Conservation (phyloP, 2,329 filamentous ascomycete species). For the Sporothrix curviconia region DNA sequence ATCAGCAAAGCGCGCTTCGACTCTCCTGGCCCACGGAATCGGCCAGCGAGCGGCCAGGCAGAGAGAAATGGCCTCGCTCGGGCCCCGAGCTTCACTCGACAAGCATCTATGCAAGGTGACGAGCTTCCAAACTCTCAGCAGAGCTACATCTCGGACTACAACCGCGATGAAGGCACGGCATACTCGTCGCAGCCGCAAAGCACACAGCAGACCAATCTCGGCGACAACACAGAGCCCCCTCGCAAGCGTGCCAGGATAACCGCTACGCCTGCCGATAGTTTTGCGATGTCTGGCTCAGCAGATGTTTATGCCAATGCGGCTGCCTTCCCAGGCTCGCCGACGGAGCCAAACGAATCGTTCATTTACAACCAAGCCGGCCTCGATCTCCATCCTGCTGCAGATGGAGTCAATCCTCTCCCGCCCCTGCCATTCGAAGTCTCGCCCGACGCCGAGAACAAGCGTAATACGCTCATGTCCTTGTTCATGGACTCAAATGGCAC, state of each 20-base stretch:
- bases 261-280: slow-evolving; percentile 51
- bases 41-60: slow-evolving; percentile 22
- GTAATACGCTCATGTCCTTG: slow-evolving; percentile 72
- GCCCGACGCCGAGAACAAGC: slow-evolving; percentile 69
- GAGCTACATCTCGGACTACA: slow-evolving; percentile 70
- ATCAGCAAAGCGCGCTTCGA: slow-evolving; percentile 95
- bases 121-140: slow-evolving; percentile 76
- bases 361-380: slow-evolving; percentile 51
- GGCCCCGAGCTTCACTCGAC: slow-evolving; percentile 63
- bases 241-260: slow-evolving; percentile 65
- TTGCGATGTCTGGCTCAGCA: slow-evolving; percentile 36
- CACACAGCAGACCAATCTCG: slow-evolving; percentile 39
- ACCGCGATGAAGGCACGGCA: slow-evolving; percentile 60
- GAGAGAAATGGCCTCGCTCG: slow-evolving; percentile 52
- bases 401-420: slow-evolving; percentile 53
- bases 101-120: slow-evolving; percentile 65
- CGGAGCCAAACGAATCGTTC: slow-evolving; percentile 75
- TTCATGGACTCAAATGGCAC: slow-evolving; percentile 68
- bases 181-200: slow-evolving; percentile 53
- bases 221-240: slow-evolving; percentile 66
- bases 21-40: slow-evolving; percentile 66
- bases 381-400: slow-evolving; percentile 34
- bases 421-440: slow-evolving; percentile 57
- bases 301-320: slow-evolving; percentile 39
- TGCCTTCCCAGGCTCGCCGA: slow-evolving; percentile 63